Percentiles rank a stretch among this genome's conserved stretches.
These are phyloP conservation scores for Cordia subcordata DNA, from an alignment of 257 asterid genomes.

Conservation along the genomic window DNA sequence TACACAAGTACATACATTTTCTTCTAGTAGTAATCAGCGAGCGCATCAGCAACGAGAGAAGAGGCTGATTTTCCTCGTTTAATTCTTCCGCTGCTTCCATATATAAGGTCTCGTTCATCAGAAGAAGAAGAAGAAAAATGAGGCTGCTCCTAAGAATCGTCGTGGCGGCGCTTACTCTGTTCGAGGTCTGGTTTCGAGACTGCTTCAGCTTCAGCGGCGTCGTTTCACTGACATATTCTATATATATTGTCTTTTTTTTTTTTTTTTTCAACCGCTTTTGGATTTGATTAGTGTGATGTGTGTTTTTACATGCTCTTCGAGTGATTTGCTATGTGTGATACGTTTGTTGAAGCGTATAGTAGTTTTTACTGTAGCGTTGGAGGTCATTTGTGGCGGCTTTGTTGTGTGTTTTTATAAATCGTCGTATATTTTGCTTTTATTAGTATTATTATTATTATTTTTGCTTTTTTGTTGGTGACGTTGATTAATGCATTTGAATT, in stretches of 20 bases:
- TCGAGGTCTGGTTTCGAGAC: constrained; percentile 27
- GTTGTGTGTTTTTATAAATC: neutral
- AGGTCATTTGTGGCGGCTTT: too few species aligned
- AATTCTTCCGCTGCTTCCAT: too few species aligned
- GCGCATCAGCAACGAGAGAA: neutral
- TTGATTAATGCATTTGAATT: neutral
- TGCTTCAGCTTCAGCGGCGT: constrained; percentile 10
- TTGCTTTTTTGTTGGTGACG: too few species aligned
- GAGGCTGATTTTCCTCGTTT: too few species aligned
- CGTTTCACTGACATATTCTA: neutral
- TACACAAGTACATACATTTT: neutral
- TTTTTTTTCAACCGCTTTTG: neutral
- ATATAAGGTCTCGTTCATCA: neutral
- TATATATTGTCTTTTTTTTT: neutral
- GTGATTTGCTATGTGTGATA: neutral
- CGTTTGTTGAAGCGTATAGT: too few species aligned
- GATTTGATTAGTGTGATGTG: neutral
- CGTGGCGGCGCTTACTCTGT: constrained; percentile 15
- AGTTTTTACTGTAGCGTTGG: too few species aligned
- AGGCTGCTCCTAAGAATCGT: constrained; percentile 8
- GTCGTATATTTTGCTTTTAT: neutral
- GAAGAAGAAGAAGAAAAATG: constrained; percentile 14
- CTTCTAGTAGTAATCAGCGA: neutral
- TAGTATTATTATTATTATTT: too few species aligned
- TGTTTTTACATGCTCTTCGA: neutral